Base-by-base conservation (phyloP, 306 rosid species). In the Boehmeria nivea region DNA sequence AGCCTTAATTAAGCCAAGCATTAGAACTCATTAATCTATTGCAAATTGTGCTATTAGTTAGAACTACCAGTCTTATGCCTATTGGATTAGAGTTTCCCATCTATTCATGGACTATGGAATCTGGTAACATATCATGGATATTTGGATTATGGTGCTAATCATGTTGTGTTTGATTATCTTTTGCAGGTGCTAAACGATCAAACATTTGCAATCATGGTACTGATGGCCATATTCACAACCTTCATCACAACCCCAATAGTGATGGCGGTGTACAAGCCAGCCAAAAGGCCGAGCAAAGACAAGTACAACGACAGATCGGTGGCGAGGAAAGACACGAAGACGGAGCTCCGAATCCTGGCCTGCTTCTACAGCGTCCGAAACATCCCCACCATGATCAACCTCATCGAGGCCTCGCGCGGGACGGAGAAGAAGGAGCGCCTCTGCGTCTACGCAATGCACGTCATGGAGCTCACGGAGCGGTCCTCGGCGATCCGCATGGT, bases 201-300 rank as follows among this genome's bases (percentile, higher is more conserved):
- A 53, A 87, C 94, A 7, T 90, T 90, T 54, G 91, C 98, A 3
- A 82, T 90, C 43, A 78, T 90, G 86, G 88, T 90, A 69, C 80
- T 90, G 6, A 90, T 90, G 98, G 98, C 98, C 10, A 59, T 90
- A 58, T 71, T 90, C 56, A 90, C 98, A 6, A 90, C 98, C 53
- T 84, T 90, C 76, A 59, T 86, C 61, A 90, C 98, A 23, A 87
- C 95, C 4, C 95, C 98, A 27, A 1, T 84, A 20, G 91, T 90
- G 40, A 65, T 71, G 40, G 72, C 77, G 21, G 77, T 78, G 12
- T 86, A 84, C 44, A 82, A 80, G 54, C 94, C 91, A 9, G 84
- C 84, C 15, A 84, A 82, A 51, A 78, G 81, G 42, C 26, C 31
- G 14, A 68, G 72, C 53, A 64, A 20, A 21, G 57, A 66, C 10